A percentile compares a stretch with the other conserved stretches of the same genome.
Conservation (phyloP, 345 rosid genomes). For the Melaleuca alternifolia region DNA sequence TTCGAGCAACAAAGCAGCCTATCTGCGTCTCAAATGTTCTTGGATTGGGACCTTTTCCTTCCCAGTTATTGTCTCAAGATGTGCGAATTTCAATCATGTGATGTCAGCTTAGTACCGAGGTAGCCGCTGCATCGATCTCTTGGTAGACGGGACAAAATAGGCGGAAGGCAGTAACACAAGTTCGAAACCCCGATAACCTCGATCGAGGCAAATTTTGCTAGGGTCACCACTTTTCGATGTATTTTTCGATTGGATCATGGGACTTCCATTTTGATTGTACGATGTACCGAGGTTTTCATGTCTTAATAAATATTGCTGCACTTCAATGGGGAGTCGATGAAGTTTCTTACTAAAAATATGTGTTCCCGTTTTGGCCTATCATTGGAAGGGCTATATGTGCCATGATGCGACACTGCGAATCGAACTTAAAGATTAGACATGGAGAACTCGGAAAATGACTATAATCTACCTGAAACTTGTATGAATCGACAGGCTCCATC, state of each 20-base stretch:
- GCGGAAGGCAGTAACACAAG: background rate
- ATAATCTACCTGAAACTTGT: rapidly evolving
- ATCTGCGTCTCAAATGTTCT: background rate
- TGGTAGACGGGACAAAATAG: background rate
- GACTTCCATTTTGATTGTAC: background rate
- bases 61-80: background rate
- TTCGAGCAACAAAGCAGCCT: background rate
- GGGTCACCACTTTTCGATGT: background rate
- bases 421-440: background rate
- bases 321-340: too few relatives aligned
- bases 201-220: background rate
- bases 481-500: background rate
- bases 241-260: background rate
- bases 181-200: too few relatives aligned
- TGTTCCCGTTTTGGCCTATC: background rate
- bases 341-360: background rate
- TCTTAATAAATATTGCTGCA: too few relatives aligned
- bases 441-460: background rate
- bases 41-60: background rate
- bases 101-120: background rate
- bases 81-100: background rate
- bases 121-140: background rate
- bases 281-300: background rate
- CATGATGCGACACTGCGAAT: background rate
- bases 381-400: background rate